These are phyloP conservation scores for Botryobasidium botryosum DNA, from an alignment of 768 basidiomycete genomes.

Conservation along the genomic window DNA sequence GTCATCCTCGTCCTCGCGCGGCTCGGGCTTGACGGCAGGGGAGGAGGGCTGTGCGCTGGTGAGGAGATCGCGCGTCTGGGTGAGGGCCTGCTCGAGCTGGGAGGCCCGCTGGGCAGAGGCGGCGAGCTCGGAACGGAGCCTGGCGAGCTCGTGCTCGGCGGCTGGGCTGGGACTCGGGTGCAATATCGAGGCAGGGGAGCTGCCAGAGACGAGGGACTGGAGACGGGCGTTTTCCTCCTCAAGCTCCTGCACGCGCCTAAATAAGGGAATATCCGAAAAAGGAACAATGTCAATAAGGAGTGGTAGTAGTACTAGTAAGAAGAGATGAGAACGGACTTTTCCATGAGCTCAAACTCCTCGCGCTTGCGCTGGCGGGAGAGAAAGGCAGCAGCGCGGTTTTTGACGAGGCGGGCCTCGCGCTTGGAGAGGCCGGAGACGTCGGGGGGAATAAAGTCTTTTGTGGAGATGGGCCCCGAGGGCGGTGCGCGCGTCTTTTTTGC, in stretches of 20 bases:
- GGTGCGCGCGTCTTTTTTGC: conserved; percentile 32
- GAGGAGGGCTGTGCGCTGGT: neutral
- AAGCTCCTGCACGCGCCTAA: conserved; percentile 65
- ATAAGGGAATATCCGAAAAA: neutral
- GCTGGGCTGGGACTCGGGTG: conserved; percentile 5
- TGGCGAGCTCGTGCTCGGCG: conserved; percentile 5
- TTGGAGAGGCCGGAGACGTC: conserved; percentile 79
- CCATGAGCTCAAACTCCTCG: conserved; percentile 84
- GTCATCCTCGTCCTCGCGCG: neutral
- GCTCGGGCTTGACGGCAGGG: neutral
- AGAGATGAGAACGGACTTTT: conserved; percentile 42
- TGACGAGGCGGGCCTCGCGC: conserved; percentile 79
- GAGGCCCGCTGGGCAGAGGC: neutral
- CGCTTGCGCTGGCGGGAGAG: conserved; percentile 80
- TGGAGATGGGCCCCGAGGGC: conserved; percentile 32
- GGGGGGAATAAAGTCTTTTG: conserved; percentile 76
- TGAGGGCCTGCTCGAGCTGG: conserved; percentile 6
- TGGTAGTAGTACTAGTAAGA: neutral
- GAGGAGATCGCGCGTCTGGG: neutral
- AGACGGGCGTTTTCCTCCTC: conserved; percentile 73
- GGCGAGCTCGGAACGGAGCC: neutral
- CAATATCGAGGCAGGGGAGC: neutral
- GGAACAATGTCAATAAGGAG: conserved; percentile 1
- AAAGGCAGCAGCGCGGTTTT: conserved; percentile 86
- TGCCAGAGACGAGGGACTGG: conserved; percentile 20